Evolutionary conservation across 2,329 filamentous ascomycete genomes (phyloP).

Genomic region (Zymoseptoria ardabiliae): DNA sequence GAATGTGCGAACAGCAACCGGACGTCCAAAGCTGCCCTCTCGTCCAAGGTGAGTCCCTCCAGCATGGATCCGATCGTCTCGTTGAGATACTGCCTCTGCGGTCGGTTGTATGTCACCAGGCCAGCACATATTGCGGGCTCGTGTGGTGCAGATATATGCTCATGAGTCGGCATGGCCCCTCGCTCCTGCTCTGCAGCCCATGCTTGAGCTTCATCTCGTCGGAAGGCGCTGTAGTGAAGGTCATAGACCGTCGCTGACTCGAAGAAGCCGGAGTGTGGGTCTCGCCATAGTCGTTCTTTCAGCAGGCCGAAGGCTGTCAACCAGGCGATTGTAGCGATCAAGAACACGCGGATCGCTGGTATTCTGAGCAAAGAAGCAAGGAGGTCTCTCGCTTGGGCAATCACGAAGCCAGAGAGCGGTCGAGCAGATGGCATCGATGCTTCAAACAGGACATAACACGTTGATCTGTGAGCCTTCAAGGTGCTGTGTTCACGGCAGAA

Average conservation of each 20-base stretch:
- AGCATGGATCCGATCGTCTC: slow-evolving; percentile 40
- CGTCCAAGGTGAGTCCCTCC: slow-evolving; percentile 35
- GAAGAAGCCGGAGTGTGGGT: background rate
- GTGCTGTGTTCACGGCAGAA: too few species aligned
- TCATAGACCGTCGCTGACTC: background rate
- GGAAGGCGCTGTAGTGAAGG: background rate
- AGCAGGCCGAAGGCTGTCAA: background rate
- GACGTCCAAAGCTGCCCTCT: slow-evolving; percentile 37
- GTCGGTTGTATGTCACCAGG: background rate
- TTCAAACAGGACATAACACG: too few species aligned
- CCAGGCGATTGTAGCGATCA: background rate
- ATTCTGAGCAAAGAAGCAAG: background rate
- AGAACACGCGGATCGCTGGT: background rate
- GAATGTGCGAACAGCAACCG: slow-evolving; percentile 40
- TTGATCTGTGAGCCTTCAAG: too few species aligned
- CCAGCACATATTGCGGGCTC: background rate
- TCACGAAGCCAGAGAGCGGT: background rate
- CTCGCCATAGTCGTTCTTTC: background rate
- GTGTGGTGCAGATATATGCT: background rate
- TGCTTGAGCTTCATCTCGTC: background rate
- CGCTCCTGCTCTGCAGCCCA: background rate
- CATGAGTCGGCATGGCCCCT: background rate
- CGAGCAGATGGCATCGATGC: background rate
- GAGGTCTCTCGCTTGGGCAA: background rate
- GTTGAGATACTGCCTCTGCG: slow-evolving; percentile 29